These are phyloP conservation scores for Lumnitzera littorea DNA, from an alignment of 345 rosid genomes.

Conservation along the genomic window DNA sequence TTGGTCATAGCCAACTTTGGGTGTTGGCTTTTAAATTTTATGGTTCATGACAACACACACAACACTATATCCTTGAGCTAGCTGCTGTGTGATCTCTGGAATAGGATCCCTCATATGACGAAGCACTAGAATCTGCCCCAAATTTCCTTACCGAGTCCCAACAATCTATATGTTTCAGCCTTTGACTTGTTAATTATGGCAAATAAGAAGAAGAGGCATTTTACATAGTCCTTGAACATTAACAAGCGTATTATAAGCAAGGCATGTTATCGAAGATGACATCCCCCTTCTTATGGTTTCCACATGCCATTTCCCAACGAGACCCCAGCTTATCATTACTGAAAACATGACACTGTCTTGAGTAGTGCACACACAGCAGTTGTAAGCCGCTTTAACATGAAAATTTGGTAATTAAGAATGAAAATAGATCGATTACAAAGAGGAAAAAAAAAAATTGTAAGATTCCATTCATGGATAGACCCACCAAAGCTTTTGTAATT, in stretches of 20 bases:
- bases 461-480: constrained; percentile 74
- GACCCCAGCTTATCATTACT: constrained; percentile 37
- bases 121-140: constrained; percentile 25
- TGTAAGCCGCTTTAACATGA: constrained; percentile 49
- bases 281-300: constrained; percentile 74
- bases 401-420: constrained; percentile 59
- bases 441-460: constrained; percentile 44
- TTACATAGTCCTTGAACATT: constrained; percentile 43
- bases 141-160: neutral
- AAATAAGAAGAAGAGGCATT: neutral
- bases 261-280: constrained; percentile 72
- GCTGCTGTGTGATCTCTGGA: constrained; percentile 13
- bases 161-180: constrained; percentile 3
- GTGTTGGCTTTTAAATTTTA: constrained; percentile 32
- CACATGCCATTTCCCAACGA: constrained; percentile 67
- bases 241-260: constrained; percentile 64
- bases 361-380: constrained; percentile 70
- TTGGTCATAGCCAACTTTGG: constrained; percentile 20
- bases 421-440: constrained; percentile 46
- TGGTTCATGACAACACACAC: constrained; percentile 65
- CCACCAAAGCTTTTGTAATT: constrained; percentile 42
- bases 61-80: constrained; percentile 19
- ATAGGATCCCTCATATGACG: constrained; percentile 20
- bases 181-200: neutral
- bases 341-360: constrained; percentile 73